phyloP scores from a whole-genome alignment of 495 filamentous ascomycete genomes.

The Lasiosphaeria hispida region DNA sequence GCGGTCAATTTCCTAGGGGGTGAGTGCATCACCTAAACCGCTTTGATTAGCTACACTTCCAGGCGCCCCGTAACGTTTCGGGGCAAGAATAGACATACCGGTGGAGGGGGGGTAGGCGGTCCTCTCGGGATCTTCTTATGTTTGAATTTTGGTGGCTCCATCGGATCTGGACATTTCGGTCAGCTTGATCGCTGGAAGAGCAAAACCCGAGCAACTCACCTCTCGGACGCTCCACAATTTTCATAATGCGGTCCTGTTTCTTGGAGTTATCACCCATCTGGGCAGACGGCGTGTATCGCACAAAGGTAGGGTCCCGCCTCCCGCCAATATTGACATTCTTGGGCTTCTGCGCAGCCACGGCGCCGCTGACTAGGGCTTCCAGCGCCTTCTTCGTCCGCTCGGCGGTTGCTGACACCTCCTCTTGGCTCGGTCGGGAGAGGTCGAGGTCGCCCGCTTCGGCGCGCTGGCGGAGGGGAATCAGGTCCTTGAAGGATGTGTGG shows the following conservation, averaged over 20 bases:
- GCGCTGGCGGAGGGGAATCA: constrained; percentile 90
- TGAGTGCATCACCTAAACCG: constrained; percentile 73
- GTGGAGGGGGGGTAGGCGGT: constrained; percentile 87
- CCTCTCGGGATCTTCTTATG: constrained; percentile 97
- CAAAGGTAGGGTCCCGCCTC: constrained; percentile 86
- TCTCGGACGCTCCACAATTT: constrained; percentile 90
- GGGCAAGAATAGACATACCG: constrained; percentile 34
- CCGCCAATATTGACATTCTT: constrained; percentile 81
- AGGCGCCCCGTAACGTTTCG: no score
- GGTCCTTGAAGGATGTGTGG: constrained; percentile 92
- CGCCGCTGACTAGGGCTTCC: constrained; percentile 75
- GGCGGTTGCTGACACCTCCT: constrained; percentile 76
- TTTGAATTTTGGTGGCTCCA: constrained; percentile 98
- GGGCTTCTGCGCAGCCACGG: constrained; percentile 87
- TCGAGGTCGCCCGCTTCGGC: constrained; percentile 92
- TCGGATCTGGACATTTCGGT: constrained; percentile 60
- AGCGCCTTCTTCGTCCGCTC: constrained; percentile 87
- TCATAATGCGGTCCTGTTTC: constrained; percentile 96
- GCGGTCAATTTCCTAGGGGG: constrained; percentile 93
- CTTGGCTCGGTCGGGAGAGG: constrained; percentile 80
- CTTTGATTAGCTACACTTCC: constrained; percentile 1
- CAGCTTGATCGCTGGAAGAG: neutral
- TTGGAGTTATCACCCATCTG: constrained; percentile 91
- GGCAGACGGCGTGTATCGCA: constrained; percentile 90
- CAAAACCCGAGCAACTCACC: constrained; percentile 13